Conservation (phyloP, 345 rosid species). For the Ailanthus altissimus region DNA sequence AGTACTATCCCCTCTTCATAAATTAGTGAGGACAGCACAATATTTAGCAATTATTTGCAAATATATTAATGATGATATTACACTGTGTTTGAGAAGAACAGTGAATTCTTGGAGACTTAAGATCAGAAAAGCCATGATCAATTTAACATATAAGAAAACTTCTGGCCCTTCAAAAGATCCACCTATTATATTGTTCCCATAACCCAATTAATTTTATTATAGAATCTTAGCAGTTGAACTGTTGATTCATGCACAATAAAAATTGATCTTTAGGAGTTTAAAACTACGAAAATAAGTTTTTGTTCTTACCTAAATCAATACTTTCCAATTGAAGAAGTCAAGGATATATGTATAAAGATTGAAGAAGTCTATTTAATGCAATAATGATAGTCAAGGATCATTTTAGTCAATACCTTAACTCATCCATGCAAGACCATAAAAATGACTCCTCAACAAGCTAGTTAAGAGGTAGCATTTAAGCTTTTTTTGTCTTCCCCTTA, state of each 20-base stretch:
- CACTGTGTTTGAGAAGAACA: not conserved
- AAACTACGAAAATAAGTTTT: not conserved
- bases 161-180: not conserved
- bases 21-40: not conserved
- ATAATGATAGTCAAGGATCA: not conserved
- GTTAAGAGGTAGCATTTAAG: not conserved
- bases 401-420: not conserved
- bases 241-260: not conserved
- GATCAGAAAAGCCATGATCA: not conserved
- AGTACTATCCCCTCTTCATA: not conserved
- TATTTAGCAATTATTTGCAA: not conserved
- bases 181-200: not conserved
- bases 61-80: not conserved
- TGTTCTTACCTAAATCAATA: not conserved
- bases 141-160: not conserved
- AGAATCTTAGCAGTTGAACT: not conserved
- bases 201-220: not conserved
- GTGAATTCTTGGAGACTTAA: not conserved
- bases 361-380: not conserved
- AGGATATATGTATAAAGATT: not conserved
- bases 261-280: not conserved
- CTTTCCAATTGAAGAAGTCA: not conserved
- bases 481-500: not conserved
- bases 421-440: not conserved
- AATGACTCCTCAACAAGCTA: not conserved